A percentile compares a stretch with the other conserved stretches of the same genome.
Conservation (phyloP, 2,329 filamentous ascomycete genomes). For the Biscogniauxia marginata region DNA sequence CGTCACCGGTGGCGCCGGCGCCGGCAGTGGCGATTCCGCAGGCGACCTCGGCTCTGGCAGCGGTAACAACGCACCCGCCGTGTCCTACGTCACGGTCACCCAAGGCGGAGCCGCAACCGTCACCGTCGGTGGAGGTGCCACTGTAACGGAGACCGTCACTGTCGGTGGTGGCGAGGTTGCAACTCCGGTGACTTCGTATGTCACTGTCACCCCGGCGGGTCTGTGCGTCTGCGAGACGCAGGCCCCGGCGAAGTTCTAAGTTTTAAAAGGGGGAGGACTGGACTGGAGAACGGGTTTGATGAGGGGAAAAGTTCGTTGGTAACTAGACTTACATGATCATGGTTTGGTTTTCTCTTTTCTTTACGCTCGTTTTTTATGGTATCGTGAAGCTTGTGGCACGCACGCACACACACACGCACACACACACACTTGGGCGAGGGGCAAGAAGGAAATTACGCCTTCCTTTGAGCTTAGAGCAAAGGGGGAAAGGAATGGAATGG, state of each 20-base stretch:
- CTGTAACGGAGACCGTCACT: neutral
- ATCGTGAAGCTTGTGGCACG: too few species aligned
- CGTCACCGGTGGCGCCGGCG: neutral
- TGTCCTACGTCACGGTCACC: neutral
- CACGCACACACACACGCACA: neutral
- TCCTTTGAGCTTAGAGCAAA: neutral
- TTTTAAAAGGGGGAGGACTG: too few species aligned
- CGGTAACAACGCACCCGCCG: neutral
- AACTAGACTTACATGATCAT: neutral
- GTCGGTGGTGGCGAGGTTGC: neutral
- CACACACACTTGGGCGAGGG: neutral
- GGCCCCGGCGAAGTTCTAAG: neutral
- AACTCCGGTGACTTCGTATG: too few species aligned
- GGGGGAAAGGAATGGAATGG: neutral
- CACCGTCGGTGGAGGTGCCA: conserved; percentile 15
- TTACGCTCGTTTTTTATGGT: neutral
- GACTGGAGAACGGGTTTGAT: too few species aligned
- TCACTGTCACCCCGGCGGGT: conserved; percentile 7
- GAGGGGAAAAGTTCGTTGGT: too few species aligned
- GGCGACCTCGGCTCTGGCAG: neutral
- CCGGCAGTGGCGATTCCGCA: neutral
- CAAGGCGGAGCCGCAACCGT: conserved; percentile 3
- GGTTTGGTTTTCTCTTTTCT: neutral
- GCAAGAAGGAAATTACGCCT: neutral
- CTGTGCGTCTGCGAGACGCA: conserved; percentile 1